A percentile compares a stretch with the other conserved stretches of the same genome.
Evolutionary conservation across 2,329 filamentous ascomycete genomes (phyloP).

Genomic region (Triangularia setosa): DNA sequence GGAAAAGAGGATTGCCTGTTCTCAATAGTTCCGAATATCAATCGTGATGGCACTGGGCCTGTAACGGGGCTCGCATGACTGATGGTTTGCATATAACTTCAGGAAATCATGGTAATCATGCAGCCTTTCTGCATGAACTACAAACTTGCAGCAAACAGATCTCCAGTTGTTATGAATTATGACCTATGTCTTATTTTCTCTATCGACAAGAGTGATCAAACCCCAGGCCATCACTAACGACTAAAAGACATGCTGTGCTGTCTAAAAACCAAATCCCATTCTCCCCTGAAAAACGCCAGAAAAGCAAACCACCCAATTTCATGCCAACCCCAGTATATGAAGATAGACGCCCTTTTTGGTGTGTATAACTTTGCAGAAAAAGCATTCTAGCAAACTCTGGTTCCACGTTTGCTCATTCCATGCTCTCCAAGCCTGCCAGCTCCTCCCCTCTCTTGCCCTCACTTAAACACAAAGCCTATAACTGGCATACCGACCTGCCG

Average conservation of each 20-base stretch:
- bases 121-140: too few relatives aligned
- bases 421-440: neutral
- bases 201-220: neutral
- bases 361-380: neutral
- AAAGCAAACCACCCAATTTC: neutral
- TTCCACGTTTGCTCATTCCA: neutral
- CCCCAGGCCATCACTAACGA: neutral
- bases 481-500: conserved; percentile 92
- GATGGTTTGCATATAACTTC: too few relatives aligned
- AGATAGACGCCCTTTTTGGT: conserved; percentile 3
- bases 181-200: neutral
- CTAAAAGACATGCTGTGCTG: neutral
- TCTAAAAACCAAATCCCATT: neutral
- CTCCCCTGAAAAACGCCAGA: neutral
- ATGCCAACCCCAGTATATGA: neutral
- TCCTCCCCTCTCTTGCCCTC: neutral
- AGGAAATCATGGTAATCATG: too few relatives aligned
- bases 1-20: too few relatives aligned
- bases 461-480: conserved; percentile 68
- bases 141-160: too few relatives aligned
- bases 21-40: too few relatives aligned
- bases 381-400: neutral
- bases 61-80: too few relatives aligned
- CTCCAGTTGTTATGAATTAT: neutral
- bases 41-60: too few relatives aligned